These are phyloP conservation scores for Oenanthe javanica DNA, from an alignment of 140 eudicot genomes.

Conservation along the genomic window DNA sequence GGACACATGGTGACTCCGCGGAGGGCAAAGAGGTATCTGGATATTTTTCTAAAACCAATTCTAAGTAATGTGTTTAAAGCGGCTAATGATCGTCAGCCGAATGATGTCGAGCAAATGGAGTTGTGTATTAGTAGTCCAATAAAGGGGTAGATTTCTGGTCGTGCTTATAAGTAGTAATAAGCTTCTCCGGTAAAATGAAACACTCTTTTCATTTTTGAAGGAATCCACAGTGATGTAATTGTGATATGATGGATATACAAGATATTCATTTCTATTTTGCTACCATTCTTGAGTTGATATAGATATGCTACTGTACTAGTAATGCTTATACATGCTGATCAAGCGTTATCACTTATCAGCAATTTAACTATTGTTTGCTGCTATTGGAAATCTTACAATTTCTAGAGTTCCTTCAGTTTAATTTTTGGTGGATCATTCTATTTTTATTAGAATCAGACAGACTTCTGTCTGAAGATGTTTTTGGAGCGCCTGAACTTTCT, in stretches of 20 bases:
- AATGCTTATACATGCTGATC: no score
- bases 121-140: slow-evolving; percentile 12
- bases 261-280: background rate
- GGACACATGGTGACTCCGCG: slow-evolving; percentile 18
- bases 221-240: background rate
- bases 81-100: slow-evolving; percentile 26
- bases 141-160: slow-evolving; percentile 6
- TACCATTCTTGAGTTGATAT: background rate
- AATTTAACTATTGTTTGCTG: no score
- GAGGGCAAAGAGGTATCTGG: slow-evolving; percentile 34
- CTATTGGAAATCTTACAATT: no score
- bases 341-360: no score
- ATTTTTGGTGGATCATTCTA: no score
- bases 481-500: no score
- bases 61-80: slow-evolving; percentile 24
- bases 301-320: background rate
- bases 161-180: background rate
- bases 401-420: no score
- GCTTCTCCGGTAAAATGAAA: background rate
- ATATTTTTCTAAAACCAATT: slow-evolving; percentile 40
- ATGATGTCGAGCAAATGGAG: slow-evolving; percentile 14
- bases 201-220: background rate
- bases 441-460: no score
- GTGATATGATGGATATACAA: background rate
- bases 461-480: no score